These are phyloP conservation scores for Pseudoturritis turrita DNA, from an alignment of 345 rosid species.

Conservation along the genomic window DNA sequence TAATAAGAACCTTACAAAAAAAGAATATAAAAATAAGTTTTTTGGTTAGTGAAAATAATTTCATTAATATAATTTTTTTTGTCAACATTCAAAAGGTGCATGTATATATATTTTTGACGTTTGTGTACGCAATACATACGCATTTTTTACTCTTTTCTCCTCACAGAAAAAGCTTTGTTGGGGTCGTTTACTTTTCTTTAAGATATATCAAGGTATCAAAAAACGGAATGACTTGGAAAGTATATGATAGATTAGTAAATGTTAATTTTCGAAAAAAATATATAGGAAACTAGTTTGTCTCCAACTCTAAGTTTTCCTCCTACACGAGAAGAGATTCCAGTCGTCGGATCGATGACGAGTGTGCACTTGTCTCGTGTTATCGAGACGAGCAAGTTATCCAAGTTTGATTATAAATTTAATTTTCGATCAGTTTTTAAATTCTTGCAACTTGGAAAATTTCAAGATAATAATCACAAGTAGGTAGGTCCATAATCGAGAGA, in stretches of 20 bases:
- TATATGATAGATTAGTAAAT: background rate
- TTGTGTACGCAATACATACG: constrained; percentile 18
- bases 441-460: constrained; percentile 1
- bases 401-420: background rate
- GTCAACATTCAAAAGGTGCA: background rate
- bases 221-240: constrained; percentile 6
- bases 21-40: background rate
- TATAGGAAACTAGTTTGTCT: background rate
- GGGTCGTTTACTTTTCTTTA: background rate
- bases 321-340: constrained; percentile 1
- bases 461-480: background rate
- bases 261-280: background rate
- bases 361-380: background rate
- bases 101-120: constrained; percentile 1
- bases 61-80: background rate
- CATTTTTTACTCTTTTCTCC: constrained; percentile 5
- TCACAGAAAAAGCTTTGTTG: background rate
- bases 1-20: no score
- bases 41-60: background rate
- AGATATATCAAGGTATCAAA: constrained; percentile 4
- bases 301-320: background rate
- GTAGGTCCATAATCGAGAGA: background rate
- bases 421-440: background rate
- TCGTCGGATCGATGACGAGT: constrained; percentile 3
- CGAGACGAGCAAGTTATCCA: background rate